These are phyloP conservation scores for Daldinia eschscholtzii DNA, from an alignment of 2,329 filamentous ascomycete species.

Conservation along the genomic window DNA sequence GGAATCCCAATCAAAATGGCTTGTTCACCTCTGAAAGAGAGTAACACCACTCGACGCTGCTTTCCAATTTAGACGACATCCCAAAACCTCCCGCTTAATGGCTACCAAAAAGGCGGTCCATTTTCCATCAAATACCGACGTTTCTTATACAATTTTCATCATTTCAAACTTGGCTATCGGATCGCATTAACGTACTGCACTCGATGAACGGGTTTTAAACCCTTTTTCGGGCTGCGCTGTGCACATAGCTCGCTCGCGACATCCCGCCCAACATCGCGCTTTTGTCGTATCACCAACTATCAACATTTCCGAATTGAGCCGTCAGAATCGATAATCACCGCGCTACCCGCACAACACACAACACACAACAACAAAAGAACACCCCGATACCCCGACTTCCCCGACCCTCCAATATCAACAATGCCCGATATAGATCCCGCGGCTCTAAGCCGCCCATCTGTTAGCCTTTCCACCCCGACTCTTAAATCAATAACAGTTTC, in stretches of 20 bases:
- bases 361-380: background rate
- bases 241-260: slow-evolving; percentile 47
- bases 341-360: slow-evolving; percentile 34
- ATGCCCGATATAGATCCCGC: slow-evolving; percentile 79
- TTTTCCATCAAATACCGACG: slow-evolving; percentile 47
- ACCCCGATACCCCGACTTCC: slow-evolving; percentile 16
- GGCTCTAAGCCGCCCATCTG: slow-evolving; percentile 72
- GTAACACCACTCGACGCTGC: slow-evolving; percentile 29
- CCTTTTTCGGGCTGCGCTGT: slow-evolving; percentile 49
- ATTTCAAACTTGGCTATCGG: slow-evolving; percentile 30
- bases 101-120: slow-evolving; percentile 30
- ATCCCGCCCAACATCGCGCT: slow-evolving; percentile 42
- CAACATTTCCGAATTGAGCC: slow-evolving; percentile 39
- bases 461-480: slow-evolving; percentile 70
- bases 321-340: slow-evolving; percentile 22
- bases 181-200: slow-evolving; percentile 47
- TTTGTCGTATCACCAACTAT: slow-evolving; percentile 42
- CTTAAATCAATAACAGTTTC: slow-evolving; percentile 70
- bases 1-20: slow-evolving; percentile 11
- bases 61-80: slow-evolving; percentile 31
- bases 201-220: slow-evolving; percentile 47
- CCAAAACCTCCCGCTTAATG: slow-evolving; percentile 35
- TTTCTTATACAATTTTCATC: slow-evolving; percentile 40
- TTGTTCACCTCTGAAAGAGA: slow-evolving; percentile 16
- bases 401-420: slow-evolving; percentile 51